Evolutionary conservation across 176 grass and related monocot species (phyloP), one percentile per base, ranked within the genome.

Genomic region (Musa troglodytarum): DNA sequence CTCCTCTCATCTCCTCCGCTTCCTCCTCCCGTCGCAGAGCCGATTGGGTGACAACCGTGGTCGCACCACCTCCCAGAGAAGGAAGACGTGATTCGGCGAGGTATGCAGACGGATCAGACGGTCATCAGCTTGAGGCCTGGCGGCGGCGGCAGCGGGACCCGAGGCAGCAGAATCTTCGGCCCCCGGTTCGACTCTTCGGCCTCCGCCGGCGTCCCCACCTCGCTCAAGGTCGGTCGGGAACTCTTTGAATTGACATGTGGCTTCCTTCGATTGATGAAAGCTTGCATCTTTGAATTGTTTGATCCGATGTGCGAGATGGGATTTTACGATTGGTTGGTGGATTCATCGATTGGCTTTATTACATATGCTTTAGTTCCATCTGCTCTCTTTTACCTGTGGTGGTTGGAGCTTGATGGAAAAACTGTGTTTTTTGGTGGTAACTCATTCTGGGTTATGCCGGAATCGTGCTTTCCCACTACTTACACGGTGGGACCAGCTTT

Each of bases 61-160:
- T 70, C 34, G 17, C 3, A 25, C 62, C 22, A 21, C 50, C 7
- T 61, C 66, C 65, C 14, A 70, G 0, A n/a, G 1, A 50, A 19
- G n/a, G 8, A 69, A 34, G 29, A 50, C 5, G 49, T 70, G 7
- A 51, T 70, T 70, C 68, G 17, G 58, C 68, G 72, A 72, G 81
- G 65, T 72, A 97, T 97, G 94, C 86, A 90, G 88, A 75, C 90
- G 71, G 94, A 97, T 88, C 87, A 88, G 80, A 83, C 86, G 49
- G 83, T 90, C 69, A 95, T 99, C 82, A 99, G 88, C 82, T 82
- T 99, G 86, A 92, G 96, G 81, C 96, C 91, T 71, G 53, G 52
- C 12, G 90, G 93, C 49, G 89, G 93, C 63, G 92, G 90, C 51
- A 43, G 34, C 34, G 88, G 88, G 69, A 82, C 75, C 71, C 87